Evolutionary conservation across 192 early-diverging fungal genomes (phyloP).

Genomic region (Phlyctochytrium bullatum): DNA sequence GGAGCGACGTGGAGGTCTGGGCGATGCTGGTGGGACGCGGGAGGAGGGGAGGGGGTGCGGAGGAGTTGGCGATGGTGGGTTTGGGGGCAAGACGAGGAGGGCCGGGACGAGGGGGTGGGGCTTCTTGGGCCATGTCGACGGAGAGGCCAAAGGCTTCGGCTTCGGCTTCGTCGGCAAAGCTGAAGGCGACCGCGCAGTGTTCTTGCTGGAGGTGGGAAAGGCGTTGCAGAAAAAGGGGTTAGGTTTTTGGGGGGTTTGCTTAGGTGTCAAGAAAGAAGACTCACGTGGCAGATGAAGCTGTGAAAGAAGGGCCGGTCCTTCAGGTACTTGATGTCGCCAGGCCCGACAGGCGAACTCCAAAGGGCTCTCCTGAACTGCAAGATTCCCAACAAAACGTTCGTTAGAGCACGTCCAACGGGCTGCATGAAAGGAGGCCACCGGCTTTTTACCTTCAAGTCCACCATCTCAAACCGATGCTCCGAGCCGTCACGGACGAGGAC

Average conservation of each 20-base stretch:
- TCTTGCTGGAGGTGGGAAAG: not conserved
- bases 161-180: slow-evolving; percentile 51
- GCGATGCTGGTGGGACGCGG: slow-evolving; percentile 15
- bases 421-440: not conserved
- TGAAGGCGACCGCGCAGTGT: slow-evolving; percentile 38
- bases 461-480: slow-evolving; percentile 27
- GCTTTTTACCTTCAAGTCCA: slow-evolving; percentile 34
- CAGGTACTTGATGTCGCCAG: slow-evolving; percentile 38
- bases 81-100: not conserved
- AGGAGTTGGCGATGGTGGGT: not conserved
- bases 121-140: not conserved
- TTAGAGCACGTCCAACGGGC: not conserved
- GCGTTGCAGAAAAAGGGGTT: too few relatives aligned
- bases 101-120: not conserved
- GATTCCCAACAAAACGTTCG: not conserved
- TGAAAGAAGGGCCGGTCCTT: slow-evolving; percentile 48
- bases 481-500: slow-evolving; percentile 18
- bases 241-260: too few relatives aligned
- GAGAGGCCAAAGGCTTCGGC: slow-evolving; percentile 33
- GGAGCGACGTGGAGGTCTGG: too few relatives aligned
- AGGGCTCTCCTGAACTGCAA: slow-evolving; percentile 10
- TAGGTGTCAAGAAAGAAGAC: not conserved
- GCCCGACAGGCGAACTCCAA: slow-evolving; percentile 12
- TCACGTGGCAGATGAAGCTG: slow-evolving; percentile 41
- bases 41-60: not conserved